phyloP scores from a whole-genome alignment of 305 asterid species.

The Solanum hybrid region DNA sequence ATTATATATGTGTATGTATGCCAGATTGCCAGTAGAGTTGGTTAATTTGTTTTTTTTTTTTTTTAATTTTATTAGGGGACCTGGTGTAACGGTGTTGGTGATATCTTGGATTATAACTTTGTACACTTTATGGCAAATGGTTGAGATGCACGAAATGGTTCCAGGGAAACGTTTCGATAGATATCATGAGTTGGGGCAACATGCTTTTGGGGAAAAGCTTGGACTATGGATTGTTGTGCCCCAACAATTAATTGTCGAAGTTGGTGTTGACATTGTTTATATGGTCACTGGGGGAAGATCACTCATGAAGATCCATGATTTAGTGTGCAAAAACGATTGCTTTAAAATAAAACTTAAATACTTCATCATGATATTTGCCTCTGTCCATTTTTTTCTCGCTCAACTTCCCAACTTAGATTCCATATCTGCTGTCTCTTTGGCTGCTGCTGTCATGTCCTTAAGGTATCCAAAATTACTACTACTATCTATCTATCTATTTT shows the following conservation, averaged over 20 bases:
- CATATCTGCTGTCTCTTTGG: slow-evolving; percentile 63
- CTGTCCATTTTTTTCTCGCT: slow-evolving; percentile 57
- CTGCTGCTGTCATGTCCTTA: slow-evolving; percentile 75
- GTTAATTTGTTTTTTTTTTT: not conserved
- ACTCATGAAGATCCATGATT: slow-evolving; percentile 47
- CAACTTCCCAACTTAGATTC: slow-evolving; percentile 72
- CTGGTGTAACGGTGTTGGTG: slow-evolving; percentile 60
- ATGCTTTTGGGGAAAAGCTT: slow-evolving; percentile 71
- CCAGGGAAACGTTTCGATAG: slow-evolving; percentile 78
- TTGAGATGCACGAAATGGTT: slow-evolving; percentile 90
- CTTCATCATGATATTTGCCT: slow-evolving; percentile 67
- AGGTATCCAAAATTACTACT: slow-evolving; percentile 19
- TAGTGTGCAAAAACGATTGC: slow-evolving; percentile 28
- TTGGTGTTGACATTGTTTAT: slow-evolving; percentile 70
- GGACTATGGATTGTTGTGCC: slow-evolving; percentile 79
- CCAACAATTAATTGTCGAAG: slow-evolving; percentile 66
- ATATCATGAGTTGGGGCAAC: slow-evolving; percentile 74
- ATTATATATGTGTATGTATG: too few species aligned
- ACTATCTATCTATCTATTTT: not conserved
- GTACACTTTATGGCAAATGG: slow-evolving; percentile 96
- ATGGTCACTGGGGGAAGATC: slow-evolving; percentile 91
- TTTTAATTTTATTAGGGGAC: slow-evolving; percentile 57
- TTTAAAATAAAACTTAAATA: slow-evolving; percentile 38
- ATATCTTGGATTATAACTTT: slow-evolving; percentile 71
- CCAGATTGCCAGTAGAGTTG: not conserved